A percentile compares a stretch with the other conserved stretches of the same genome.
phyloP scores from a whole-genome alignment of 2,329 filamentous ascomycete genomes.

The Xylariaceae sp. region DNA sequence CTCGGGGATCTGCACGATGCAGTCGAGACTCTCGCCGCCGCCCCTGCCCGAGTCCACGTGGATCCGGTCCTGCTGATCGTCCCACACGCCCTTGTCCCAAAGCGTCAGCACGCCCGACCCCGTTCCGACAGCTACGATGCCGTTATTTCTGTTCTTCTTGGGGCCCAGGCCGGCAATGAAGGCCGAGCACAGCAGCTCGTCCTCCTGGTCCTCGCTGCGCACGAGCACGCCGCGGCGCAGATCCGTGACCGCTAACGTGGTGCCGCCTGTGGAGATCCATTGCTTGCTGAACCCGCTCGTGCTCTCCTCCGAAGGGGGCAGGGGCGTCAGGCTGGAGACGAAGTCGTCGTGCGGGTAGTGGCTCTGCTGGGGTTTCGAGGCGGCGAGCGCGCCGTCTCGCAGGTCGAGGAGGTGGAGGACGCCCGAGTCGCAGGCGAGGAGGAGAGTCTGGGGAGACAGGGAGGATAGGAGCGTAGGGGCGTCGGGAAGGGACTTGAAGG shows the following conservation, averaged over 20 bases:
- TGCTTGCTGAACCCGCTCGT: conserved; percentile 90
- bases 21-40: conserved; percentile 74
- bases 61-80: conserved; percentile 88
- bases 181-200: conserved; percentile 77
- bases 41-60: conserved; percentile 59
- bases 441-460: conserved; percentile 79
- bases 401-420: conserved; percentile 85
- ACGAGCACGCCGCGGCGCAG: conserved; percentile 79
- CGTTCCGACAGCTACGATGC: conserved; percentile 69
- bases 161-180: conserved; percentile 73
- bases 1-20: conserved; percentile 66
- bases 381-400: conserved; percentile 53
- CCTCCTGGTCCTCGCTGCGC: conserved; percentile 89
- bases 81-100: conserved; percentile 93
- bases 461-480: conserved; percentile 75
- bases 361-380: conserved; percentile 66
- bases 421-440: conserved; percentile 86
- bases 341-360: conserved; percentile 89
- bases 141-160: conserved; percentile 59
- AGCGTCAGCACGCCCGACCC: conserved; percentile 78
- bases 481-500: conserved; percentile 50
- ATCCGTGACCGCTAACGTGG: conserved; percentile 85
- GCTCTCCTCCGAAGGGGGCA: conserved; percentile 73
- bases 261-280: conserved; percentile 89
- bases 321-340: conserved; percentile 77